Evolutionary conservation across 208 protist species (phyloP), one percentile per base, ranked within the genome.

Genomic region (Zelonia costaricensis): DNA sequence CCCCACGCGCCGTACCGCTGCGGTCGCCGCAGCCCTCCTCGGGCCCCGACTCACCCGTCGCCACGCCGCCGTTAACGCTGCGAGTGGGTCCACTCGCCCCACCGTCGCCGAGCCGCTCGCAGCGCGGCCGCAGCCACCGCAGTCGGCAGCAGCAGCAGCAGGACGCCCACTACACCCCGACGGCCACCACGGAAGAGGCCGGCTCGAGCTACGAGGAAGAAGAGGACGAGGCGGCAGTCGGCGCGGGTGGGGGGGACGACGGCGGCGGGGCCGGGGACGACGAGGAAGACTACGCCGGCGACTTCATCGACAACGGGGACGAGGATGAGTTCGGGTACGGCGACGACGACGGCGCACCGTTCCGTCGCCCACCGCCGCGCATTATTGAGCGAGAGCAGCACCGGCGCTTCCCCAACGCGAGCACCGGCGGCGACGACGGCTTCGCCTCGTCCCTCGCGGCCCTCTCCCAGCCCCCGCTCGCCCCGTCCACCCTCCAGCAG

Each of bases 381-480:
- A 92, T 95, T 38, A 92, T 95, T 42, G 88, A 95, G 67, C 85
- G 82, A 18, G 86, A 91, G 68, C 88, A 92, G 74, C 84, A 92
- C 58, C 74, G 82, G 6, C 80, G 88, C 20, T 38, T 58, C 16
- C 66, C 33, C 20, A 45, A 51, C 35, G 25, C 44, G 42, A 64
- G 38, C 45, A 56, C 16, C 61, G 42, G 45, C 36, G 47, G 13
- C 18, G 48, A 68, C 52, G 53, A 63, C 64, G 61, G 55, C 33
- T 49, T 48, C 10, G 39, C 38, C 39, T 61, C 42, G 18, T 12
- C 39, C 0, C 8, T 36, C 1, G 40, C 16, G 12, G 56, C 45
- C 16, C 46, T 22, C 46, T 36, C 27, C 20, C 47, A 56, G 39
- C 46, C 62, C 6, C 40, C 27, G 3, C 20, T 45, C 23, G 23